Evolutionary conservation across 2,329 filamentous ascomycete genomes (phyloP).

Genomic region (Aspergillus sp.): DNA sequence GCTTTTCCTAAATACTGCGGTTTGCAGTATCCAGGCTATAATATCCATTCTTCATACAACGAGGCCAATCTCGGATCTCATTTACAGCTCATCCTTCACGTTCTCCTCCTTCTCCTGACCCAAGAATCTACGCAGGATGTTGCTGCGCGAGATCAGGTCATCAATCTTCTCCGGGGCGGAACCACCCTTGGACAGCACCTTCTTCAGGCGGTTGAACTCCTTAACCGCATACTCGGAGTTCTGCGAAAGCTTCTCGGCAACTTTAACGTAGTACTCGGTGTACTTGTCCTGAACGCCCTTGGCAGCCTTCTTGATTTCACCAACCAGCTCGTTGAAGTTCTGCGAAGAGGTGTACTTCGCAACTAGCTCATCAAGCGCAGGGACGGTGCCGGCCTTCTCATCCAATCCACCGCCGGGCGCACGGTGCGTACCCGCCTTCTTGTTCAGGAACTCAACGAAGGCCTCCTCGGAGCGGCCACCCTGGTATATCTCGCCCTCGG

Average conservation of each 20-base stretch:
- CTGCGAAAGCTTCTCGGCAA: constrained; percentile 78
- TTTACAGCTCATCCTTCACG: constrained; percentile 66
- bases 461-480: constrained; percentile 75
- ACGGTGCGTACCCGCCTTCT: constrained; percentile 84
- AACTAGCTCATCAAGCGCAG: constrained; percentile 73
- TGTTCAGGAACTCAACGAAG: constrained; percentile 80
- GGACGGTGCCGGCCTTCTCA: constrained; percentile 76
- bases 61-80: neutral
- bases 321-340: constrained; percentile 64
- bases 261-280: constrained; percentile 90
- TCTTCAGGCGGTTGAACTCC: constrained; percentile 77
- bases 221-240: constrained; percentile 79
- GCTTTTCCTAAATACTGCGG: neutral
- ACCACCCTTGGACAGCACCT: constrained; percentile 81
- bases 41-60: neutral
- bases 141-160: constrained; percentile 80
- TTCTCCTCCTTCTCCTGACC: constrained; percentile 55
- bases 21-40: neutral
- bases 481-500: constrained; percentile 68
- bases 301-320: constrained; percentile 71
- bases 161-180: constrained; percentile 83
- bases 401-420: constrained; percentile 77
- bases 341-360: constrained; percentile 65
- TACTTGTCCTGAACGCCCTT: constrained; percentile 73
- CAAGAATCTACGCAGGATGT: constrained; percentile 79